A percentile compares a stretch with the other conserved stretches of the same genome.
Conservation (phyloP, 257 asterid species). For the Lycium barbarum region DNA sequence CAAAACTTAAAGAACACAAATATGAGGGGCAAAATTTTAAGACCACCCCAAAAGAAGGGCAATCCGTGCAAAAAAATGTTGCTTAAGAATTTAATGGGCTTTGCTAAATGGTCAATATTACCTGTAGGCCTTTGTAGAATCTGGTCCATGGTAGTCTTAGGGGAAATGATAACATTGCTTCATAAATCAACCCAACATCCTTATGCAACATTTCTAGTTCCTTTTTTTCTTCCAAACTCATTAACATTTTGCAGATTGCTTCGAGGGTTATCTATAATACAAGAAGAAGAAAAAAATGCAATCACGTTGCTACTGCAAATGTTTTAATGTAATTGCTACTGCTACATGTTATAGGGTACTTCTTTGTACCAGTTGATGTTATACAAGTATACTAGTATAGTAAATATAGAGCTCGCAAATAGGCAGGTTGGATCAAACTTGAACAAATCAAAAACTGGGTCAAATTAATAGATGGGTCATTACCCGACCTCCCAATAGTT, state of each 20-base stretch:
- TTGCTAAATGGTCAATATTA: background rate
- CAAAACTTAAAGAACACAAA: too few relatives aligned
- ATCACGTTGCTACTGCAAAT: background rate
- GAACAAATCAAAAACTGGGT: too few relatives aligned
- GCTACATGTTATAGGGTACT: background rate
- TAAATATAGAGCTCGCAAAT: too few relatives aligned
- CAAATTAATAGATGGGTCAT: too few relatives aligned
- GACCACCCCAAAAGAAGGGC: too few relatives aligned
- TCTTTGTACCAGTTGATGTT: background rate
- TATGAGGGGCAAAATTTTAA: too few relatives aligned
- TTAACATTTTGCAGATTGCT: slow-evolving; percentile 26
- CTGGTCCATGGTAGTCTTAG: slow-evolving; percentile 2
- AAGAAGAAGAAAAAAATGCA: background rate
- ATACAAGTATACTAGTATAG: too few relatives aligned
- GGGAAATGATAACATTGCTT: slow-evolving; percentile 27
- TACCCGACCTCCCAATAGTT: too few relatives aligned
- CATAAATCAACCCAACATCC: slow-evolving; percentile 1
- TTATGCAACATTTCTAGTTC: background rate
- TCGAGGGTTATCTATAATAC: background rate
- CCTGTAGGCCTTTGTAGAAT: slow-evolving; percentile 28
- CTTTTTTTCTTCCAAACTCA: background rate
- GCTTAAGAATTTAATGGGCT: background rate
- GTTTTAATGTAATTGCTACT: background rate
- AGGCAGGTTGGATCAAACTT: too few relatives aligned
- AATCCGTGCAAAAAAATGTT: too few relatives aligned